Evolutionary conservation across 2,329 filamentous ascomycete species (phyloP).

Genomic region (Ascochyta pisi): DNA sequence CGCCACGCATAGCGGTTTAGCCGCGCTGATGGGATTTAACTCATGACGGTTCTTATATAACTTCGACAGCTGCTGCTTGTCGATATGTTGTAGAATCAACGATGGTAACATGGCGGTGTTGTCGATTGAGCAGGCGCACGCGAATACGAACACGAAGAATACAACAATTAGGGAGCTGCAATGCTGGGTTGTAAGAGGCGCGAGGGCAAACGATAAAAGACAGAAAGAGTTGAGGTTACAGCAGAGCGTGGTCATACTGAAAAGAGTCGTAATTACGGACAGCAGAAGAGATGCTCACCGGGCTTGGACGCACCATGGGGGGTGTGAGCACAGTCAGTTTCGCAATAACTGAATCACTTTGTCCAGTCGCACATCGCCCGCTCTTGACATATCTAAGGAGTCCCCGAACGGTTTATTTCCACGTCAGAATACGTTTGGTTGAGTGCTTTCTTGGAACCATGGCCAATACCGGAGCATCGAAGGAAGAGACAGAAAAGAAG

Average conservation of each 20-base stretch:
- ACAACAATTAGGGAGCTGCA: neutral
- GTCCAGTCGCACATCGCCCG: neutral
- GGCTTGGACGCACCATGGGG: neutral
- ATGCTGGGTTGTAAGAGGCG: neutral
- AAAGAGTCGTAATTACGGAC: neutral
- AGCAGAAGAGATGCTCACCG: neutral
- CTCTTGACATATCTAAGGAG: neutral
- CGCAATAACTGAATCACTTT: neutral
- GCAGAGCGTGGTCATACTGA: neutral
- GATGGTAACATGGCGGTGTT: neutral
- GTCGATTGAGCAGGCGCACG: neutral
- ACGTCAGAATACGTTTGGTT: neutral
- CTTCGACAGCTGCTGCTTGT: neutral
- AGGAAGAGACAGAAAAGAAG: neutral
- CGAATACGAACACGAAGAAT: neutral
- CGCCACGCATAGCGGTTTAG: slow-evolving; percentile 6
- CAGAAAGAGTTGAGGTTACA: neutral
- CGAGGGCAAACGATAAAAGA: neutral
- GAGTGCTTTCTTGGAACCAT: neutral
- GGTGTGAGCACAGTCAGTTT: neutral
- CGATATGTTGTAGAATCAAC: neutral
- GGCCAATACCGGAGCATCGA: neutral
- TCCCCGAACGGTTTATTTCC: neutral
- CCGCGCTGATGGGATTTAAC: neutral
- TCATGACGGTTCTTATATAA: neutral